phyloP scores from a whole-genome alignment of 345 rosid genomes.

The Streptanthus diversifolius region DNA sequence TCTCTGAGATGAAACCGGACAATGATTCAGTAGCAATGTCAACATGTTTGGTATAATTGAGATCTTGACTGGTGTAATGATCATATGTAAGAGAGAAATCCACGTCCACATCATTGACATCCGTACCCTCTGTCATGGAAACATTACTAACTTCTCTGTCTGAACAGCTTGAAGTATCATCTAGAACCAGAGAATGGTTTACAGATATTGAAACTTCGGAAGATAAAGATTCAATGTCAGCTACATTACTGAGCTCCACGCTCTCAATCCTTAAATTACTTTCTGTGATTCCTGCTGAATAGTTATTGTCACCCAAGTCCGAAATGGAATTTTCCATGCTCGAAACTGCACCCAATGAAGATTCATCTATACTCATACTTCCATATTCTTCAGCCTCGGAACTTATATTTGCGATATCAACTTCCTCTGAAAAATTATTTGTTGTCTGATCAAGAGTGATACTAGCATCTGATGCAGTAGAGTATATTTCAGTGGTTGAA shows the following conservation, averaged over 20 bases:
- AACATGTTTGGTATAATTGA: conserved; percentile 9
- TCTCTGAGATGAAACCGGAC: conserved; percentile 10
- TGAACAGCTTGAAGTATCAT: conserved; percentile 30
- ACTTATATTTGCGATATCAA: neutral
- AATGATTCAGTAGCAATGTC: conserved; percentile 28
- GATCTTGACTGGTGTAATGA: conserved; percentile 30
- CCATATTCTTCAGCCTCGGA: conserved; percentile 1
- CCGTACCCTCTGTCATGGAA: conserved; percentile 27
- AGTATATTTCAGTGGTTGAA: neutral
- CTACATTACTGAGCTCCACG: conserved; percentile 22
- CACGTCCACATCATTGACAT: conserved; percentile 2
- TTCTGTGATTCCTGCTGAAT: conserved; percentile 18
- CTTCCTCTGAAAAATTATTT: neutral
- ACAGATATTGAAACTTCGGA: conserved; percentile 5
- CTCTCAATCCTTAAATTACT: conserved; percentile 13
- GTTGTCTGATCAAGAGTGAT: conserved; percentile 4
- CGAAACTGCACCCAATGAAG: conserved; percentile 22
- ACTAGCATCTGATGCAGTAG: neutral
- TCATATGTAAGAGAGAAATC: conserved; percentile 24
- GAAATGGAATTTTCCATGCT: neutral
- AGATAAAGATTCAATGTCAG: neutral
- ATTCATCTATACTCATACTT: conserved; percentile 17
- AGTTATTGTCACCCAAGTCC: conserved; percentile 1
- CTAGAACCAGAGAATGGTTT: neutral
- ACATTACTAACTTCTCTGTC: conserved; percentile 11